phyloP scores from a whole-genome alignment of 768 basidiomycete genomes.

The Termitomyces sp. region DNA sequence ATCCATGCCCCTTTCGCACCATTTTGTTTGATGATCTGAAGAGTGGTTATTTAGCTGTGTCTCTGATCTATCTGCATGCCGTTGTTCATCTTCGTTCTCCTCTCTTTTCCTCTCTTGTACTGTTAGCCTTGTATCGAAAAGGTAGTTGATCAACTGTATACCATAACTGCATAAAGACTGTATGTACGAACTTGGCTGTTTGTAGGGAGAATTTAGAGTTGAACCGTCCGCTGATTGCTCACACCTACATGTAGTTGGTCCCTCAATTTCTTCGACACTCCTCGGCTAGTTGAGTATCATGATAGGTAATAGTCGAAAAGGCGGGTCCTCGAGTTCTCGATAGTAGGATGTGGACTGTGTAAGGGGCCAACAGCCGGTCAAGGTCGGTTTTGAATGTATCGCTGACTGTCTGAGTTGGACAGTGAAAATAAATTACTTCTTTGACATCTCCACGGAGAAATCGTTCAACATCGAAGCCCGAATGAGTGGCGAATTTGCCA shows the following conservation, averaged over 20 bases:
- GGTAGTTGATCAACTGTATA: slow-evolving; percentile 8
- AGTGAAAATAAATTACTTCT: slow-evolving; percentile 9
- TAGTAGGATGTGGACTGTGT: slow-evolving; percentile 5
- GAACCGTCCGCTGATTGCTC: background rate
- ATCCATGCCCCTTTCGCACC: background rate
- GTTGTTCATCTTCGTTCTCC: slow-evolving; percentile 12
- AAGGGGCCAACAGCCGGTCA: slow-evolving; percentile 2
- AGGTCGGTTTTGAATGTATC: slow-evolving; percentile 11
- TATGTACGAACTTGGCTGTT: background rate
- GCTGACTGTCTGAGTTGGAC: slow-evolving; percentile 1
- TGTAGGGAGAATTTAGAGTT: background rate
- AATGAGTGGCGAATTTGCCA: slow-evolving; percentile 11
- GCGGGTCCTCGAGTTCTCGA: background rate
- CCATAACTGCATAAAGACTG: slow-evolving; percentile 4
- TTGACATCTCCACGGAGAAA: slow-evolving; percentile 7
- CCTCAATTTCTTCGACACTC: background rate
- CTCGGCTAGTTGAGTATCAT: background rate
- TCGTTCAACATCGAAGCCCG: slow-evolving; percentile 6
- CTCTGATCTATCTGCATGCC: slow-evolving; percentile 5
- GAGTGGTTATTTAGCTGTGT: slow-evolving; percentile 2
- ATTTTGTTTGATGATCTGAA: slow-evolving; percentile 1
- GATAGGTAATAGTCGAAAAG: background rate
- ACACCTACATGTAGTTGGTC: background rate
- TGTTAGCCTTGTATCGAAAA: slow-evolving; percentile 12
- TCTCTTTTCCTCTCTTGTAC: slow-evolving; percentile 1